A percentile compares a stretch with the other conserved stretches of the same genome.
Conservation (phyloP, 768 basidiomycete species). For the Crucibulum laeve region DNA sequence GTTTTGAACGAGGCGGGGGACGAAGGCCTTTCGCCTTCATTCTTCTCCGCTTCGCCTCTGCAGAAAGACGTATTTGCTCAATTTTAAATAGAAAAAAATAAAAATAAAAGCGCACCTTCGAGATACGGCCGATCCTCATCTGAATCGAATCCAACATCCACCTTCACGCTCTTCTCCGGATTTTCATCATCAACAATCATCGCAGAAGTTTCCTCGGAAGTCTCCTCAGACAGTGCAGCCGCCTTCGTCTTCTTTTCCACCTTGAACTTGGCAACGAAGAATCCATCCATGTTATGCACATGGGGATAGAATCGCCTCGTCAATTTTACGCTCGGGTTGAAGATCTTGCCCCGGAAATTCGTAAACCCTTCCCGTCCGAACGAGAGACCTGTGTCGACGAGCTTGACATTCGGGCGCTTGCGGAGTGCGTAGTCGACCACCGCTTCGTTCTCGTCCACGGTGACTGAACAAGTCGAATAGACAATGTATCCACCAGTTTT, state of each 20-base stretch:
- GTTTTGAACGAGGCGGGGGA: slow-evolving; percentile 49
- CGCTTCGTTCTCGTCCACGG: slow-evolving; percentile 96
- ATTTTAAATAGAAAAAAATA: slow-evolving; percentile 4
- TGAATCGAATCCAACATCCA: slow-evolving; percentile 61
- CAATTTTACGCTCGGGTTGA: slow-evolving; percentile 71
- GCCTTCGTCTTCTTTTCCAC: slow-evolving; percentile 74
- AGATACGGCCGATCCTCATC: slow-evolving; percentile 77
- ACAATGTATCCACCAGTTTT: slow-evolving; percentile 92
- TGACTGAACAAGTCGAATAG: slow-evolving; percentile 98
- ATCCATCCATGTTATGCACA: slow-evolving; percentile 99
- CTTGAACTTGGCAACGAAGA: slow-evolving; percentile 98
- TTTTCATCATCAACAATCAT: slow-evolving; percentile 22
- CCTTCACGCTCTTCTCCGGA: slow-evolving; percentile 24
- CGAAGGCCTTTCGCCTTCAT: slow-evolving; percentile 76
- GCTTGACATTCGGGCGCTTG: slow-evolving; percentile 88
- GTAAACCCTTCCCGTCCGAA: slow-evolving; percentile 94
- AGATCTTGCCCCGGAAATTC: slow-evolving; percentile 86
- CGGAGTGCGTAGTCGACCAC: slow-evolving; percentile 96
- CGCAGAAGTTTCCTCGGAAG: slow-evolving; percentile 21
- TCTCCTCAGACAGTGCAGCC: slow-evolving; percentile 17
- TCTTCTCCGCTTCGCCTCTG: slow-evolving; percentile 70
- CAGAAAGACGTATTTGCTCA: slow-evolving; percentile 8
- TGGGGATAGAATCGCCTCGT: slow-evolving; percentile 94
- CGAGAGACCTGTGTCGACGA: slow-evolving; percentile 88
- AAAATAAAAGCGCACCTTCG: slow-evolving; percentile 53